Conservation (phyloP, 2,329 filamentous ascomycete genomes). For the Aspergillus aculeatinus region DNA sequence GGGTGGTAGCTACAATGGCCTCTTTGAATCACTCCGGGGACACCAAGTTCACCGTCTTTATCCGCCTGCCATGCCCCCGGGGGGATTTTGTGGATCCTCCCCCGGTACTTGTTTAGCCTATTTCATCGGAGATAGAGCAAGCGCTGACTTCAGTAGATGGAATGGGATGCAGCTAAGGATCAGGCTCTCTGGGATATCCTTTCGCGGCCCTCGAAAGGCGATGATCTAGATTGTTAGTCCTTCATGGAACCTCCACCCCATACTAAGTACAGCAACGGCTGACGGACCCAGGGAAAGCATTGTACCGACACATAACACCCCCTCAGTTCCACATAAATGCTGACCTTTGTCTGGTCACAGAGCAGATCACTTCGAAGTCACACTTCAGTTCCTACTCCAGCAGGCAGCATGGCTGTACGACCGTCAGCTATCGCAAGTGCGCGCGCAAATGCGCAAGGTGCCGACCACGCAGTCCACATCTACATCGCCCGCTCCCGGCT, state of each 20-base stretch:
- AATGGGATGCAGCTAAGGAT: slow-evolving; percentile 87
- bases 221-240: slow-evolving; percentile 75
- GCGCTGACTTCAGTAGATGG: slow-evolving; percentile 57
- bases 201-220: slow-evolving; percentile 73
- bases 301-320: slow-evolving; percentile 53
- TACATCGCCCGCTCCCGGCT: slow-evolving; percentile 44
- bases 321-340: neutral
- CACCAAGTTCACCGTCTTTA: slow-evolving; percentile 66
- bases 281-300: slow-evolving; percentile 63
- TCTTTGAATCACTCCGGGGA: slow-evolving; percentile 18
- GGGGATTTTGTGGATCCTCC: slow-evolving; percentile 88
- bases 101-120: slow-evolving; percentile 56
- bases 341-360: slow-evolving; percentile 39
- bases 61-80: slow-evolving; percentile 84
- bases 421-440: slow-evolving; percentile 82
- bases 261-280: slow-evolving; percentile 5
- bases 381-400: slow-evolving; percentile 83
- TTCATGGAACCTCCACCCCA: neutral
- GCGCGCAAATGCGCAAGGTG: slow-evolving; percentile 78
- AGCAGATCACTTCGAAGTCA: slow-evolving; percentile 76
- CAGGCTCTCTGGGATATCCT: slow-evolving; percentile 86
- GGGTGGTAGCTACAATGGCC: slow-evolving; percentile 7
- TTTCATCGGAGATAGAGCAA: slow-evolving; percentile 9
- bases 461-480: slow-evolving; percentile 43
- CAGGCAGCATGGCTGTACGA: slow-evolving; percentile 95